Evolutionary conservation across 192 early-diverging fungal genomes (phyloP).

Genomic region (Phlyctochytrium bullatum): DNA sequence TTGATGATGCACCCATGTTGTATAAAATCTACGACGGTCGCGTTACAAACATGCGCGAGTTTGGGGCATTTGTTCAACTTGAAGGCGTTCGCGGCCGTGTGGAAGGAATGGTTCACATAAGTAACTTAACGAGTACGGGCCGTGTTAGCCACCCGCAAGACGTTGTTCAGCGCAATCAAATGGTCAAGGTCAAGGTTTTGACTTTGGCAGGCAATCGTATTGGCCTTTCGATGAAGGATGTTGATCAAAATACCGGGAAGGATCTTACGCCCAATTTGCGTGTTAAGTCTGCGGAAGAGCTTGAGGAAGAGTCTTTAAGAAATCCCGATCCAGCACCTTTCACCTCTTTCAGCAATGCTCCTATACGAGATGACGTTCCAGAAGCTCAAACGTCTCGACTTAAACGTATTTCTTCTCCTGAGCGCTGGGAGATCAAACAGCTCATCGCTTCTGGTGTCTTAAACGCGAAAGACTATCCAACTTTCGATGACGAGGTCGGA

Average conservation of each 20-base stretch:
- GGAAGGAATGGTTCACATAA: conserved; percentile 91
- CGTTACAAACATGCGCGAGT: conserved; percentile 82
- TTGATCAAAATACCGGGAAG: conserved; percentile 87
- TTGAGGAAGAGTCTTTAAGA: conserved; percentile 54
- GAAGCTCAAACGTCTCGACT: conserved; percentile 28
- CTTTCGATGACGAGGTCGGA: conserved; percentile 86
- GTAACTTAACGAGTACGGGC: conserved; percentile 58
- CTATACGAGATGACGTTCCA: conserved; percentile 39
- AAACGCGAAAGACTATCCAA: conserved; percentile 80
- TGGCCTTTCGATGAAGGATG: conserved; percentile 93
- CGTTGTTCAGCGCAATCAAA: conserved; percentile 78
- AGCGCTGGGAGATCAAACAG: conserved; percentile 97
- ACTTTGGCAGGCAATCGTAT: conserved; percentile 79
- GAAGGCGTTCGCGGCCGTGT: conserved; percentile 73
- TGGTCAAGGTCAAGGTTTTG: conserved; percentile 94
- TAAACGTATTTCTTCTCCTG: conserved; percentile 91
- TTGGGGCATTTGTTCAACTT: conserved; percentile 89
- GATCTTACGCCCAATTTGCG: conserved; percentile 83
- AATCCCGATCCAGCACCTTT: conserved; percentile 68
- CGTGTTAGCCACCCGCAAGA: conserved; percentile 79
- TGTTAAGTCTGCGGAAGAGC: conserved; percentile 62
- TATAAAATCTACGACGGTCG: conserved; percentile 92
- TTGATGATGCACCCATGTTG: conserved; percentile 78
- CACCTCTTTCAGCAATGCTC: conserved; percentile 48
- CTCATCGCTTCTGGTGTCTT: conserved; percentile 92